phyloP scores from a whole-genome alignment of 805 yeast species.

The Spathaspora girioi region DNA sequence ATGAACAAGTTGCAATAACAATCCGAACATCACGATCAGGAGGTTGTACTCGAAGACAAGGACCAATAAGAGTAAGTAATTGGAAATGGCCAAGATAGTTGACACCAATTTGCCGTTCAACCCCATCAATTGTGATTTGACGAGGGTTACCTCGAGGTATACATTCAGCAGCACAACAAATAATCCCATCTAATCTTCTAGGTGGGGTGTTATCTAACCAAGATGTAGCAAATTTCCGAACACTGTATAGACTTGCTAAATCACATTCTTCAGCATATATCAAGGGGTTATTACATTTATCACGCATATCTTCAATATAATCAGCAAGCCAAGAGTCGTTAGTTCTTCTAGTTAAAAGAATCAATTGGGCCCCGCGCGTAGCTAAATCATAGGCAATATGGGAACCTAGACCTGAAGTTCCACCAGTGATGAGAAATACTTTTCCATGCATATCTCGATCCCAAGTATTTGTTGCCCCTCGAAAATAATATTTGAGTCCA shows the following conservation, averaged over 20 bases:
- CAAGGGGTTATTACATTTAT: constrained; percentile 62
- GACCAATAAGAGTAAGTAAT: constrained; percentile 73
- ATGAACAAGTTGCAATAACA: constrained; percentile 70
- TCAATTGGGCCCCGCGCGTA: constrained; percentile 76
- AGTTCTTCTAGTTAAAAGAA: constrained; percentile 62
- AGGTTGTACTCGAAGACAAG: constrained; percentile 83
- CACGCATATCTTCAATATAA: constrained; percentile 73
- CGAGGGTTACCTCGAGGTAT: constrained; percentile 69
- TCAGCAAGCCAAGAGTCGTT: constrained; percentile 75
- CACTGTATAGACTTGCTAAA: constrained; percentile 63
- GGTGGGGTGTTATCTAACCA: constrained; percentile 94
- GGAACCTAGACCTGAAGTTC: constrained; percentile 89
- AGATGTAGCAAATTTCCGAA: constrained; percentile 86
- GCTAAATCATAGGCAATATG: constrained; percentile 74
- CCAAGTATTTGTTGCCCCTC: constrained; percentile 85
- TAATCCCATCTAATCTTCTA: constrained; percentile 82
- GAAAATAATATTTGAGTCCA: constrained; percentile 65
- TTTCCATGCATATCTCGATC: constrained; percentile 89
- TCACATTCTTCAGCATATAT: constrained; percentile 92
- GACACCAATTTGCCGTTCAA: constrained; percentile 79
- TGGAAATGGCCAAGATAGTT: constrained; percentile 84
- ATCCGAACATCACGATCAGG: constrained; percentile 92
- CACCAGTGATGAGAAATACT: constrained; percentile 85
- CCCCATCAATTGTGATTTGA: constrained; percentile 70
- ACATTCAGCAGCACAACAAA: constrained; percentile 83